Conservation (phyloP, 1,284 basidiomycete genomes). For the Apiotrichum mycotoxinovorans region DNA sequence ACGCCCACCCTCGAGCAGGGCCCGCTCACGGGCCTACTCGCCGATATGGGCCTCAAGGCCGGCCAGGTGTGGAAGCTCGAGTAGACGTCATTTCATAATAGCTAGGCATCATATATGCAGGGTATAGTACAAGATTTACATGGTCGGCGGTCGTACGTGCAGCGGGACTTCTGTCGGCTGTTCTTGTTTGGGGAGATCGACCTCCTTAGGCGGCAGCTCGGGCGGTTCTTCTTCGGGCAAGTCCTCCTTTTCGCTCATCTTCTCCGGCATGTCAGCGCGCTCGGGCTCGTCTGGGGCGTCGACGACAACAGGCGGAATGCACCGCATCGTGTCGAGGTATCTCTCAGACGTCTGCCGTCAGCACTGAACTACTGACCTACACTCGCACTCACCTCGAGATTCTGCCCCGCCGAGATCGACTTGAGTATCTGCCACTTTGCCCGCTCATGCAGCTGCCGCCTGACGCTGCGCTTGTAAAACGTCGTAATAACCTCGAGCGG, state of each 20-base stretch:
- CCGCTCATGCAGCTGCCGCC: constrained; percentile 64
- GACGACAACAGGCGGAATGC: constrained; percentile 28
- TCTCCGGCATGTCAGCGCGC: constrained; percentile 6
- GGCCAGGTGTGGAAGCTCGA: constrained; percentile 44
- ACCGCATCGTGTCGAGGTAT: constrained; percentile 35
- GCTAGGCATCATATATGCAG: constrained; percentile 4
- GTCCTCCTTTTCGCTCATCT: constrained; percentile 18
- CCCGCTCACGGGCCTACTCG: constrained; percentile 34
- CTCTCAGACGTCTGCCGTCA: constrained; percentile 29
- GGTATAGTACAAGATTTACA: constrained; percentile 8
- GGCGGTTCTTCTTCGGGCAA: constrained; percentile 10
- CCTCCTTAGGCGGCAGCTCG: constrained; percentile 5
- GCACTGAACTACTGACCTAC: not conserved
- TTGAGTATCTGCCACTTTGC: constrained; percentile 44
- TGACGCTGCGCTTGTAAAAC: constrained; percentile 72
- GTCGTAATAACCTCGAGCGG: constrained; percentile 66
- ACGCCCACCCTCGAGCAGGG: constrained; percentile 41
- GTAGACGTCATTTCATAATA: constrained; percentile 11
- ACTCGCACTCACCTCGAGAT: constrained; percentile 27
- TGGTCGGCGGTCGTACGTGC: not conserved
- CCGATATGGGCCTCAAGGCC: constrained; percentile 34
- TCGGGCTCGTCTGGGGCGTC: constrained; percentile 8
- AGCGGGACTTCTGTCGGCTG: too few relatives aligned
- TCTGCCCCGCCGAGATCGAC: constrained; percentile 46
- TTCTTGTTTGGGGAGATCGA: not conserved